phyloP scores from a whole-genome alignment of 352 stramenopile genomes.

The Globisporangium solare region DNA sequence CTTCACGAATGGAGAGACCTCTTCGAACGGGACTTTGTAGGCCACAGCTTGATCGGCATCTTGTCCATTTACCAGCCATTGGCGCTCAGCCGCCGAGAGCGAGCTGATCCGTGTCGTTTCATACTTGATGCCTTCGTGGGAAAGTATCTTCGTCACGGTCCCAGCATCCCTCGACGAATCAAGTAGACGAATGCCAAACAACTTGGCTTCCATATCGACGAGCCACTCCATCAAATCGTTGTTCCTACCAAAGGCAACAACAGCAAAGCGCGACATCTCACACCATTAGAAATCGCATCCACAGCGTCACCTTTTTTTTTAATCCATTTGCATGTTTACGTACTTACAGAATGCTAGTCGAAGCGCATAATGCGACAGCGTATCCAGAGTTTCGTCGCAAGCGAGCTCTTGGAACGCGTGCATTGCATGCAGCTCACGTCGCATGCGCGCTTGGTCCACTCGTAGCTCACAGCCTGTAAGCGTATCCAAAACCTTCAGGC shows the following conservation, averaged over 20 bases:
- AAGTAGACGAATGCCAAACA: constrained; percentile 32
- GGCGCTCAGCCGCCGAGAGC: neutral
- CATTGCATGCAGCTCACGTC: constrained; percentile 5
- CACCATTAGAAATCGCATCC: neutral
- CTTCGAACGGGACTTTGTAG: constrained; percentile 49
- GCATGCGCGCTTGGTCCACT: neutral
- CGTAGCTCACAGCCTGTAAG: constrained; percentile 4
- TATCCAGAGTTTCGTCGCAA: constrained; percentile 19
- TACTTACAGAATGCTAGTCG: constrained; percentile 56
- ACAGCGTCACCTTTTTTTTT: neutral
- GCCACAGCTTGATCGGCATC: constrained; percentile 5
- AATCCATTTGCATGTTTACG: constrained; percentile 4
- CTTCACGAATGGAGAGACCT: constrained; percentile 34
- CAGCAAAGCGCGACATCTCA: no score
- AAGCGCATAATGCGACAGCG: constrained; percentile 43
- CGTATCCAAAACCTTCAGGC: constrained; percentile 45
- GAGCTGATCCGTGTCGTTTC: neutral
- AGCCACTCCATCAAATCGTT: constrained; percentile 41
- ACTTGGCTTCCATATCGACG: constrained; percentile 38
- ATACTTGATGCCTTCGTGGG: constrained; percentile 28
- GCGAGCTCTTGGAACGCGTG: constrained; percentile 17
- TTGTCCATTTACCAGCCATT: neutral
- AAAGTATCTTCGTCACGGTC: constrained; percentile 22
- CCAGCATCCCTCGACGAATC: neutral
- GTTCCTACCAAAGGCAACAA: constrained; percentile 4